Conservation (phyloP, 2,329 filamentous ascomycete genomes). For the Talaromyces sp. region DNA sequence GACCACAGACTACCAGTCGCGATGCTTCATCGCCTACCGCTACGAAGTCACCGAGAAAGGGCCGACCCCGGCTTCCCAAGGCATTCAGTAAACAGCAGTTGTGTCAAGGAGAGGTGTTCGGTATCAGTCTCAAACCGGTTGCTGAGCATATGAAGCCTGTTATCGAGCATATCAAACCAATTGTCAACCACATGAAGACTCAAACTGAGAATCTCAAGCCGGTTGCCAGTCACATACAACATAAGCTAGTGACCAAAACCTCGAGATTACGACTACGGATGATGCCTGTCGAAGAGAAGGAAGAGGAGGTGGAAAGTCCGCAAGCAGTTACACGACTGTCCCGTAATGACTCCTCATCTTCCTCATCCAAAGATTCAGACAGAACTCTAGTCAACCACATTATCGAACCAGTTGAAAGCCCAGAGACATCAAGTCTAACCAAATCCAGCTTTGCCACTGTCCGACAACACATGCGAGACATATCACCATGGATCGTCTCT, state of each 20-base stretch:
- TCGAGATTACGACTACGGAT: constrained; percentile 6
- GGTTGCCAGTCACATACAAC: constrained; percentile 35
- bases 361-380: not conserved
- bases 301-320: not conserved
- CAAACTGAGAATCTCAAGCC: constrained; percentile 27
- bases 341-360: constrained; percentile 2
- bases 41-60: not conserved
- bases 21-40: not conserved
- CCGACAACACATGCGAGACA: constrained; percentile 14
- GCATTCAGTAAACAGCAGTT: constrained; percentile 18
- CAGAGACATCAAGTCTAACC: not conserved
- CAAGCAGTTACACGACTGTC: not conserved
- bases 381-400: not conserved
- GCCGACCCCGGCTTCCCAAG: constrained; percentile 22
- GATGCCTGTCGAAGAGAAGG: not conserved
- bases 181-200: constrained; percentile 9
- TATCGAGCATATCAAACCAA: constrained; percentile 21
- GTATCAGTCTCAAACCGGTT: constrained; percentile 31
- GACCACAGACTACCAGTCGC: constrained; percentile 25
- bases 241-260: constrained; percentile 23
- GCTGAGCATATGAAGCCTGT: constrained; percentile 37
- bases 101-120: not conserved
- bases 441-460: constrained; percentile 6
- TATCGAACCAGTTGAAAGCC: not conserved
- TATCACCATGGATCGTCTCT: constrained; percentile 5